These are phyloP conservation scores for Cruciata laevipes DNA, from an alignment of 257 asterid species.

Conservation along the genomic window DNA sequence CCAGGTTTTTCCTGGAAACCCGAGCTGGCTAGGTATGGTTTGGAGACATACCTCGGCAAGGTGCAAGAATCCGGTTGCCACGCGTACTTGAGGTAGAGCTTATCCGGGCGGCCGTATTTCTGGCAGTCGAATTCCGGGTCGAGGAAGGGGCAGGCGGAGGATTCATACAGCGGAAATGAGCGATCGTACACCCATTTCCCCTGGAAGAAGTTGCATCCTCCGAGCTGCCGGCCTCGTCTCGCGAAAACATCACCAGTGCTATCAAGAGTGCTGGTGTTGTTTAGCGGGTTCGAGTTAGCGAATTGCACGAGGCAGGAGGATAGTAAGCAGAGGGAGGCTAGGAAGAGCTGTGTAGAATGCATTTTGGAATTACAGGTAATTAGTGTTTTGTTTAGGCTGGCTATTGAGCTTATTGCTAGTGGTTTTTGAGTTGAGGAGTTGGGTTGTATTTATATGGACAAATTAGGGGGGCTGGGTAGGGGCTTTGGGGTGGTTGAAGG, in stretches of 20 bases:
- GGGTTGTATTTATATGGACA: background rate
- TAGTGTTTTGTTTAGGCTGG: background rate
- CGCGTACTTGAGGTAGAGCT: slow-evolving; percentile 33
- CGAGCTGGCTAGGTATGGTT: background rate
- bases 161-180: slow-evolving; percentile 35
- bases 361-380: background rate
- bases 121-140: slow-evolving; percentile 46
- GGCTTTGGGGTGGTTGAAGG: background rate
- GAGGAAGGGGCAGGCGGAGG: slow-evolving; percentile 40
- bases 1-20: no score
- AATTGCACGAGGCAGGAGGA: background rate
- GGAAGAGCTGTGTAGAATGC: background rate
- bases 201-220: slow-evolving; percentile 37
- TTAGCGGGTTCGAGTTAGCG: background rate
- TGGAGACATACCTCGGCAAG: slow-evolving; percentile 33
- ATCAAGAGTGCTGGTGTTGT: background rate
- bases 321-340: background rate
- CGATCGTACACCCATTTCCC: slow-evolving; percentile 48
- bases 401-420: background rate
- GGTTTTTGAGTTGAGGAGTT: background rate
- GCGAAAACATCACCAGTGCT: background rate
- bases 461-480: background rate
- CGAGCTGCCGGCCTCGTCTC: slow-evolving; percentile 7
- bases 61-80: slow-evolving; percentile 53
- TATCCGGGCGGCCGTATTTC: slow-evolving; percentile 52